These are phyloP conservation scores for Dactylella cylindrospora DNA, from an alignment of 2,329 filamentous ascomycete genomes.

Conservation along the genomic window DNA sequence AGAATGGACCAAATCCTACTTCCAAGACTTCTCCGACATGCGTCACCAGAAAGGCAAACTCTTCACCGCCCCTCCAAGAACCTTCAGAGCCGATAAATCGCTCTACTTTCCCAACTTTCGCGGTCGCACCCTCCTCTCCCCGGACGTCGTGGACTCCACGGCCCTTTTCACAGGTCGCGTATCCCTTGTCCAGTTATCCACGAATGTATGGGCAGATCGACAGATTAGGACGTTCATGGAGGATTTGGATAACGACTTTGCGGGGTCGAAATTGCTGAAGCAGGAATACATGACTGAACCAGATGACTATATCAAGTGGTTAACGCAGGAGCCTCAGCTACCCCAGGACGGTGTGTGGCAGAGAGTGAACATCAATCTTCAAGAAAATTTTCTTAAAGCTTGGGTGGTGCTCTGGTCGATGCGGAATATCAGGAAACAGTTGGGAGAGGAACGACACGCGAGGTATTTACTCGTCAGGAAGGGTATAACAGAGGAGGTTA, in stretches of 20 bases:
- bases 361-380: constrained; percentile 81
- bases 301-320: constrained; percentile 34
- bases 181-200: constrained; percentile 78
- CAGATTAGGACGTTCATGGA: constrained; percentile 75
- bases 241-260: constrained; percentile 53
- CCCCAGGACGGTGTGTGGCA: constrained; percentile 61
- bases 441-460: constrained; percentile 62
- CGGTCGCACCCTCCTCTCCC: constrained; percentile 71
- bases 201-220: constrained; percentile 78
- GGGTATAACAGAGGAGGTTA: constrained; percentile 63
- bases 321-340: constrained; percentile 22
- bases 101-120: constrained; percentile 92
- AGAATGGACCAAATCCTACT: constrained; percentile 83
- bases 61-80: constrained; percentile 78
- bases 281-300: constrained; percentile 34
- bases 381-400: constrained; percentile 69
- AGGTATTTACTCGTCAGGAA: constrained; percentile 62
- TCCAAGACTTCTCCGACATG: constrained; percentile 91
- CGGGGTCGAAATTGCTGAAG: constrained; percentile 15
- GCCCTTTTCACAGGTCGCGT: constrained; percentile 70
- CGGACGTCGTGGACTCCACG: constrained; percentile 68
- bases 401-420: constrained; percentile 60
- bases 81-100: constrained; percentile 78
- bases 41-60: constrained; percentile 82
- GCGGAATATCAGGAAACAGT: constrained; percentile 59